These are phyloP conservation scores for Fusarium tanahbumbuense DNA, from an alignment of 2,329 filamentous ascomycete genomes.

Conservation along the genomic window DNA sequence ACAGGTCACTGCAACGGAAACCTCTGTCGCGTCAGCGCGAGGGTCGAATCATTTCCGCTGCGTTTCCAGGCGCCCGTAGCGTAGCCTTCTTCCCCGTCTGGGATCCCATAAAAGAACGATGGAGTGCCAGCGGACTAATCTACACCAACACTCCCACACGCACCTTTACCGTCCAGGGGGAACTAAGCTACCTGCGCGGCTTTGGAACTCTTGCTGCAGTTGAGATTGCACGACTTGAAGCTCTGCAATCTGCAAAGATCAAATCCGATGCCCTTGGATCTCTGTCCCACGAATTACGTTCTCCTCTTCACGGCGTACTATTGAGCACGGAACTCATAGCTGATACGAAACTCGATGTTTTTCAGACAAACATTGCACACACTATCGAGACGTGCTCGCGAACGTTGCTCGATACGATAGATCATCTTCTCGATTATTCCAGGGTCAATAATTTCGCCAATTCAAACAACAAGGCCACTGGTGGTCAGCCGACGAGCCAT, in stretches of 20 bases:
- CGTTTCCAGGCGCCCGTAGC: not conserved
- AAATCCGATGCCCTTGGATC: slow-evolving; percentile 9
- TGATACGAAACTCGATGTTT: not conserved
- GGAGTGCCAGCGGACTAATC: not conserved
- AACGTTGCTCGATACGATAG: not conserved
- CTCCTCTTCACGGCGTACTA: slow-evolving; percentile 4
- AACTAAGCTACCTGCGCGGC: not conserved
- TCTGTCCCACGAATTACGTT: slow-evolving; percentile 2
- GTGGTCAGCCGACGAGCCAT: rapidly evolving
- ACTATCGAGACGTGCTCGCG: slow-evolving; percentile 6
- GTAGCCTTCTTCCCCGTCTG: slow-evolving; percentile 9
- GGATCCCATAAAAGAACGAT: not conserved
- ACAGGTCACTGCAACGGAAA: not conserved
- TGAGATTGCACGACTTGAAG: not conserved
- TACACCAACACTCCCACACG: not conserved
- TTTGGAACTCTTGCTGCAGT: not conserved
- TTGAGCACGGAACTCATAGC: slow-evolving; percentile 1
- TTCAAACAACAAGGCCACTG: not conserved
- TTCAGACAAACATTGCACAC: slow-evolving; percentile 2
- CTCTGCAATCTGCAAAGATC: not conserved
- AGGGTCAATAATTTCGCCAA: not conserved
- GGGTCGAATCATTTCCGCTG: not conserved
- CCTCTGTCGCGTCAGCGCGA: not conserved
- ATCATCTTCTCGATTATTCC: slow-evolving; percentile 2
- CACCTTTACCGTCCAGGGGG: not conserved